Percentiles rank a stretch among this genome's conserved stretches.
Conservation (phyloP, 805 yeast genomes). For the Candida gorgasii region DNA sequence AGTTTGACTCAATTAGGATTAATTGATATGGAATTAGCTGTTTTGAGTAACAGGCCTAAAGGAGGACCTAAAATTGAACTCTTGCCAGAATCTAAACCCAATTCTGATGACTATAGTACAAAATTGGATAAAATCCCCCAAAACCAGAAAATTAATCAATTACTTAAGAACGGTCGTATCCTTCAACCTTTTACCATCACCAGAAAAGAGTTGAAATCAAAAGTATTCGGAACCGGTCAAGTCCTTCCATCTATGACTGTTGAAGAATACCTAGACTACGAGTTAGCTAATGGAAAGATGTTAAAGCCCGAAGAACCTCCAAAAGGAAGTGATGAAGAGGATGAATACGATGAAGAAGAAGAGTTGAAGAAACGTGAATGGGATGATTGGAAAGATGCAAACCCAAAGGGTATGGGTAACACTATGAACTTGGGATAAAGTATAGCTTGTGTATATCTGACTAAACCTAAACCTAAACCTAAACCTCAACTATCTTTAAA, state of each 20-base stretch:
- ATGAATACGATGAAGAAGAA: slow-evolving; percentile 55
- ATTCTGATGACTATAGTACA: slow-evolving; percentile 56
- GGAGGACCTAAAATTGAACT: slow-evolving; percentile 1
- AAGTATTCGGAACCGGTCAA: slow-evolving; percentile 91
- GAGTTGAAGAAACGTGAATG: slow-evolving; percentile 79
- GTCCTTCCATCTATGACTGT: slow-evolving; percentile 90
- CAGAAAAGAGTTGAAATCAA: slow-evolving; percentile 55
- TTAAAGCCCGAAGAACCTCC: slow-evolving; percentile 44
- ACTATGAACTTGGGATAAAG: slow-evolving; percentile 49
- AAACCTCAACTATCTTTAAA: no score
- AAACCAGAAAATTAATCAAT: slow-evolving; percentile 25
- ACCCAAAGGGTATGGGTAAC: slow-evolving; percentile 89
- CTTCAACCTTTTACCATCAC: slow-evolving; percentile 81
- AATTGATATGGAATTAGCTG: slow-evolving; percentile 62
- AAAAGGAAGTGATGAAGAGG: slow-evolving; percentile 37
- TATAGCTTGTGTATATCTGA: no score
- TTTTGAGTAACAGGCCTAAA: slow-evolving; percentile 49
- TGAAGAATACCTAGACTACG: slow-evolving; percentile 87
- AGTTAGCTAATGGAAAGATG: slow-evolving; percentile 82
- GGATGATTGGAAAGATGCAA: slow-evolving; percentile 90
- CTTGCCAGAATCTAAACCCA: not conserved
- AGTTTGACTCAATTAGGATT: slow-evolving; percentile 60
- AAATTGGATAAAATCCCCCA: slow-evolving; percentile 54
- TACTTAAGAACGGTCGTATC: slow-evolving; percentile 75
- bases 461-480: no score